Evolutionary conservation across 306 rosid species (phyloP).

Genomic region (Pueraria montana): DNA sequence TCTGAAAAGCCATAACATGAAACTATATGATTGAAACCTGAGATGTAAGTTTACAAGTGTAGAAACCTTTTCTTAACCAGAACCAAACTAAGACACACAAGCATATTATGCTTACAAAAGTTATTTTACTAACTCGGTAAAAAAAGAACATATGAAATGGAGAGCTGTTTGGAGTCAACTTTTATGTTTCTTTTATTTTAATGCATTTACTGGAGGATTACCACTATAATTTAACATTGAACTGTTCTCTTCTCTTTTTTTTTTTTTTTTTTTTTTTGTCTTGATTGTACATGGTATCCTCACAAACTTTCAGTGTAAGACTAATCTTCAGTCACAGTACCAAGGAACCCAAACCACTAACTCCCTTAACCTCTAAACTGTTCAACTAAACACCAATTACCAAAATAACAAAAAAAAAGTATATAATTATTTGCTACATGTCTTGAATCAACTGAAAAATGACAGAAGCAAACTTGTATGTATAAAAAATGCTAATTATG

Average conservation of each 20-base stretch:
- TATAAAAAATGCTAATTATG: conserved; percentile 21
- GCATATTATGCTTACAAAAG: neutral
- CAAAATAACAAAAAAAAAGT: neutral
- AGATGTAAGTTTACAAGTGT: neutral
- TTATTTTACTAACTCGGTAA: neutral
- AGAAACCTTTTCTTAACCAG: neutral
- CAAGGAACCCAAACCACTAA: neutral
- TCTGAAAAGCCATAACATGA: conserved; percentile 19
- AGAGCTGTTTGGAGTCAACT: neutral
- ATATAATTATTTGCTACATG: neutral
- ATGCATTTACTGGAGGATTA: neutral
- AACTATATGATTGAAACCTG: neutral
- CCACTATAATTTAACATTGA: conserved; percentile 5
- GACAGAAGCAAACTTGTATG: neutral
- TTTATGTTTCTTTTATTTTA: neutral
- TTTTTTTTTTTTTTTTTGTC: too few species aligned
- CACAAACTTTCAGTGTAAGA: neutral
- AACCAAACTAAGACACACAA: conserved; percentile 1
- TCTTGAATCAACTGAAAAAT: neutral
- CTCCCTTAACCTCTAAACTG: neutral
- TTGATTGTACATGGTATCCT: neutral
- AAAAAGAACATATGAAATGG: neutral
- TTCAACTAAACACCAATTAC: conserved; percentile 5
- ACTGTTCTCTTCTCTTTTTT: neutral
- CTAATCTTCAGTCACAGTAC: neutral